Conservation (phyloP, 768 basidiomycete species). For the Leccinum longicurvipes region DNA sequence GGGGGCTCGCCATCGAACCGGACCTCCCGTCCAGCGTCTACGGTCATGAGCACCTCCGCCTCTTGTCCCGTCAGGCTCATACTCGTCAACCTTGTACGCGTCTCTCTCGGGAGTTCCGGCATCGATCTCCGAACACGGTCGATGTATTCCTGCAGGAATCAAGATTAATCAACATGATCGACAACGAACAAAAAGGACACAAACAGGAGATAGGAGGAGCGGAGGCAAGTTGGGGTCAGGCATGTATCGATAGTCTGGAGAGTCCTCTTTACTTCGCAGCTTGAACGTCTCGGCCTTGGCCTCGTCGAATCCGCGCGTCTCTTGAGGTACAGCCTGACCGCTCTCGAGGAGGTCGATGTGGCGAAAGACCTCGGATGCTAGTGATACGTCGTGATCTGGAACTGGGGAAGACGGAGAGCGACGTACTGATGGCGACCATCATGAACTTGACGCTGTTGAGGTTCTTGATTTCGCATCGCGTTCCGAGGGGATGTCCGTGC, state of each 20-base stretch:
- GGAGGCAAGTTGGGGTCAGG: slow-evolving; percentile 92
- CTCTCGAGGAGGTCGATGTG: slow-evolving; percentile 60
- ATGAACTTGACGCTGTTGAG: slow-evolving; percentile 88
- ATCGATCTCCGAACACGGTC: slow-evolving; percentile 47
- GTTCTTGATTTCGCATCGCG: slow-evolving; percentile 95
- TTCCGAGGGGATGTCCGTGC: slow-evolving; percentile 59
- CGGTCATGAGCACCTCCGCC: slow-evolving; percentile 67
- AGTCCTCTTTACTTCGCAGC: slow-evolving; percentile 87
- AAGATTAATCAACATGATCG: not conserved
- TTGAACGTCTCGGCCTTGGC: slow-evolving; percentile 74
- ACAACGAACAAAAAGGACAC: slow-evolving; percentile 4
- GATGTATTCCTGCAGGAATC: slow-evolving; percentile 56
- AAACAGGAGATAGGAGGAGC: slow-evolving; percentile 53
- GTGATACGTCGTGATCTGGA: not conserved
- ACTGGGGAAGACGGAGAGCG: not conserved
- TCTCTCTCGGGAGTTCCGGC: slow-evolving; percentile 75
- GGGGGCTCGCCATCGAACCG: slow-evolving; percentile 56
- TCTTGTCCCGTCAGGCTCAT: slow-evolving; percentile 61
- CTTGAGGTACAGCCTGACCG: slow-evolving; percentile 57
- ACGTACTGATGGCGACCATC: slow-evolving; percentile 77
- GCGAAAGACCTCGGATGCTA: slow-evolving; percentile 79
- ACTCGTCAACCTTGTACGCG: slow-evolving; percentile 51
- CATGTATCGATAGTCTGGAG: slow-evolving; percentile 97
- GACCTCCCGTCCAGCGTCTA: slow-evolving; percentile 66
- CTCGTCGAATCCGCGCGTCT: slow-evolving; percentile 91